Conservation (phyloP, 306 rosid species). For the Glycine tomentella region DNA sequence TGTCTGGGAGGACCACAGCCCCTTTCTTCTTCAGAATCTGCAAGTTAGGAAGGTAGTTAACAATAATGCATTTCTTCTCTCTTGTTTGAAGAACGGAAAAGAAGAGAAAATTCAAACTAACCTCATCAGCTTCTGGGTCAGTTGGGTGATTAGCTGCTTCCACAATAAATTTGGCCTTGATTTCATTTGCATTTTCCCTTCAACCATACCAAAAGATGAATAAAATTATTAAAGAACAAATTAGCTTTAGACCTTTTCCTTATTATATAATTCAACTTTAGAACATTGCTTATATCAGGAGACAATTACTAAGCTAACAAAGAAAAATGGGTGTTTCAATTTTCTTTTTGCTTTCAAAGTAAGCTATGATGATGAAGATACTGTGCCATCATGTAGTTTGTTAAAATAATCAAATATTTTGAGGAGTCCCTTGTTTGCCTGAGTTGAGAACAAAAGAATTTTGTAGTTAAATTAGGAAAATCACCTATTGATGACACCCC, state of each 20-base stretch:
- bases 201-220: slow-evolving; percentile 19
- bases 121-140: slow-evolving; percentile 99
- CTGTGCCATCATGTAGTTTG: neutral
- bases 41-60: slow-evolving; percentile 38
- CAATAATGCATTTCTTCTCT: neutral
- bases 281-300: slow-evolving; percentile 10
- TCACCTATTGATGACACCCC: slow-evolving; percentile 94
- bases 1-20: slow-evolving; percentile 87
- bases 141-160: slow-evolving; percentile 99
- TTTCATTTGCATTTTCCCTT: slow-evolving; percentile 86
- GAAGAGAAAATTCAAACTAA: slow-evolving; percentile 35
- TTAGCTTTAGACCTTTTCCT: neutral
- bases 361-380: neutral
- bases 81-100: neutral
- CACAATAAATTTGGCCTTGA: slow-evolving; percentile 81
- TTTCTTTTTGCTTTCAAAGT: slow-evolving; percentile 11
- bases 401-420: neutral
- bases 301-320: neutral
- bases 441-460: slow-evolving; percentile 3
- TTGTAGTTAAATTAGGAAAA: slow-evolving; percentile 19
- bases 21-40: slow-evolving; percentile 86
- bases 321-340: neutral
- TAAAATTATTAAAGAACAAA: too few relatives aligned
- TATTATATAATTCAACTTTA: slow-evolving; percentile 20
- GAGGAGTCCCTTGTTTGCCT: slow-evolving; percentile 2